Base-by-base conservation (phyloP, 305 asterid genomes). In the Solanum hybrid region DNA sequence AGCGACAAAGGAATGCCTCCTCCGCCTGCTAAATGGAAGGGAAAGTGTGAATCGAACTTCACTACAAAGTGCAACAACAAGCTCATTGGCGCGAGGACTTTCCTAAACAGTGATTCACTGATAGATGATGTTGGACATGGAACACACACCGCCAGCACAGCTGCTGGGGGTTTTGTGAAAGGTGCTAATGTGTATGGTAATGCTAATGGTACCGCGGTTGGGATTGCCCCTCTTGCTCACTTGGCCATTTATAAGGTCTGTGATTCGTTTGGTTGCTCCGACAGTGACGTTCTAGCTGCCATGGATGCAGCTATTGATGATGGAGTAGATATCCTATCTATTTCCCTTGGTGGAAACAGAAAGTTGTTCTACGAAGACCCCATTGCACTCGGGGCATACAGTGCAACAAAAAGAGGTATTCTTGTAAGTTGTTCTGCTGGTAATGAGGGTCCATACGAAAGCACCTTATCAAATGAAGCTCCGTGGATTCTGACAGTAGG, bases 71-170 rank as follows among this genome's bases (percentile, higher is more conserved):
- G 98, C 90, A 95, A 95, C 42, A 94, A 90, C 87, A 95, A 95
- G 92, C 80, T 95, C 28, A 95, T 95, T 29, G 81, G 81, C 0
- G 26, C 40, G 1, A 76, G 81, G 81, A 76, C 81, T 31, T 76
- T 76, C 81, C 14, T 33, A 76, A 76, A 18, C 14, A 31, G 24
- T 76, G 81, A 18, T 76, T 76, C 40, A 96, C 95, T 94, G 1
- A 94, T 96, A n/a, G 96, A 94, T 83, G 61, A n/a, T 13, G 92
- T 91, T 2, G 97, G 97, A n/a, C 89, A 87, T n/a, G 89, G 89
- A 1, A 87, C 89, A 20, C 89, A 87, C 28, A 87, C 89, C 1
- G 42, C 89, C 40, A 87, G 89, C 39, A 87, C 84, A 3, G 89
- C 89, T 28, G 84, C 89, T 14, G 89, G 89, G 4, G 22, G 40